Percentiles rank a stretch among this genome's conserved stretches.
Evolutionary conservation across 306 rosid genomes (phyloP).

Genomic region (Dalbergia oliveri): DNA sequence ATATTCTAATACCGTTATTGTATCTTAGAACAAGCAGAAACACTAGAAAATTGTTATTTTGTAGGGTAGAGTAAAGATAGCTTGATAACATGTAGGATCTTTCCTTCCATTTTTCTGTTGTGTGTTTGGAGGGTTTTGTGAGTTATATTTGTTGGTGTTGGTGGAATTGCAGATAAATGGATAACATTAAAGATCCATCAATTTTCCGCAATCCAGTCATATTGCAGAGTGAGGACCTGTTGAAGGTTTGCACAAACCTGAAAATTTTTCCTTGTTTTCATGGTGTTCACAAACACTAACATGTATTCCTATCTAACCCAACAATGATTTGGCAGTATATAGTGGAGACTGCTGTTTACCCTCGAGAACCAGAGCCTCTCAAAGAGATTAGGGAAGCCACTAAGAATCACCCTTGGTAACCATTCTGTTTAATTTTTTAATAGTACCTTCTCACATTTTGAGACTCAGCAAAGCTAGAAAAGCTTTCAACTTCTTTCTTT

Average conservation of each 20-base stretch:
- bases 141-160: neutral
- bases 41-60: too few species aligned
- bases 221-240: conserved; percentile 46
- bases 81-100: neutral
- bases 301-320: too few species aligned
- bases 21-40: too few species aligned
- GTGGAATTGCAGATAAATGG: conserved; percentile 33
- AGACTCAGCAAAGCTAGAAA: neutral
- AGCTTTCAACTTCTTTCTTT: neutral
- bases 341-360: conserved; percentile 60
- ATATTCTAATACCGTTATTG: too few species aligned
- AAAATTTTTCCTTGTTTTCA: neutral
- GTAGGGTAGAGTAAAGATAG: too few species aligned
- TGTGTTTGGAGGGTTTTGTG: too few species aligned
- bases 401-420: conserved; percentile 46
- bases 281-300: too few species aligned
- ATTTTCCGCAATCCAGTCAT: neutral
- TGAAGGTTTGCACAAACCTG: conserved; percentile 8
- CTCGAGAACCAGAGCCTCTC: conserved; percentile 56
- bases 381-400: conserved; percentile 55
- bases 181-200: neutral
- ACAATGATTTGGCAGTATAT: conserved; percentile 44
- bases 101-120: neutral
- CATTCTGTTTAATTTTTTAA: too few species aligned
- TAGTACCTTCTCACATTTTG: too few species aligned